phyloP scores from a whole-genome alignment of 305 asterid genomes.

The Plantago lanceolata region DNA sequence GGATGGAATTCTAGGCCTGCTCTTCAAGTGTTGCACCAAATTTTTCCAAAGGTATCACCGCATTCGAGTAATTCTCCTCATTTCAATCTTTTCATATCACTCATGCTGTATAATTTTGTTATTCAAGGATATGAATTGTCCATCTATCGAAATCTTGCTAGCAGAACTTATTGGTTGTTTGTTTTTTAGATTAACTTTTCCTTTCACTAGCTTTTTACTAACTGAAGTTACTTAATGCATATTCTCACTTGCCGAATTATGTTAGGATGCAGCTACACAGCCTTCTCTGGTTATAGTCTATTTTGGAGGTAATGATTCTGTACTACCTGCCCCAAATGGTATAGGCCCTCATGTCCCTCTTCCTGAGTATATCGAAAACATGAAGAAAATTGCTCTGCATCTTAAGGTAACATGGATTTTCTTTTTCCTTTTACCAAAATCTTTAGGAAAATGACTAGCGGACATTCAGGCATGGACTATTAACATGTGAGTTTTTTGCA shows the following conservation, averaged over 20 bases:
- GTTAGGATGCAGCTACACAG: not conserved
- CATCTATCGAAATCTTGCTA: not conserved
- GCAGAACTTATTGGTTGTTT: too few relatives aligned
- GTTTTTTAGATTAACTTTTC: not conserved
- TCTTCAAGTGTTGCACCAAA: slow-evolving; percentile 6
- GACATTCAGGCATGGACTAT: too few relatives aligned
- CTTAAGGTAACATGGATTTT: not conserved
- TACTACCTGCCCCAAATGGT: slow-evolving; percentile 5
- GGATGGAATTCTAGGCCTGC: slow-evolving; percentile 12
- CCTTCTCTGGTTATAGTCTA: slow-evolving; percentile 13
- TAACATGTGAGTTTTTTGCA: slow-evolving; percentile 26
- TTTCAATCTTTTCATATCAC: too few relatives aligned
- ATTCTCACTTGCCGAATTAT: too few relatives aligned
- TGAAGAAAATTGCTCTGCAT: slow-evolving; percentile 4
- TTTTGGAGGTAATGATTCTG: slow-evolving; percentile 8
- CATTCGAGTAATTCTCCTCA: not conserved
- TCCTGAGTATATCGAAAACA: slow-evolving; percentile 4
- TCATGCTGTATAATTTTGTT: too few relatives aligned
- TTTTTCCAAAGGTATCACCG: not conserved
- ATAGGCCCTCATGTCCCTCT: slow-evolving; percentile 7
- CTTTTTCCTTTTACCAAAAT: not conserved
- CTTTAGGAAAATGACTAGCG: not conserved
- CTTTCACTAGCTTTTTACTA: too few relatives aligned
- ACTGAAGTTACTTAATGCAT: too few relatives aligned
- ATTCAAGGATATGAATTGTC: not conserved